Percentiles rank a stretch among this genome's conserved stretches.
These are phyloP conservation scores for Starmerella etchellsii DNA, from an alignment of 805 yeast species.

Conservation along the genomic window DNA sequence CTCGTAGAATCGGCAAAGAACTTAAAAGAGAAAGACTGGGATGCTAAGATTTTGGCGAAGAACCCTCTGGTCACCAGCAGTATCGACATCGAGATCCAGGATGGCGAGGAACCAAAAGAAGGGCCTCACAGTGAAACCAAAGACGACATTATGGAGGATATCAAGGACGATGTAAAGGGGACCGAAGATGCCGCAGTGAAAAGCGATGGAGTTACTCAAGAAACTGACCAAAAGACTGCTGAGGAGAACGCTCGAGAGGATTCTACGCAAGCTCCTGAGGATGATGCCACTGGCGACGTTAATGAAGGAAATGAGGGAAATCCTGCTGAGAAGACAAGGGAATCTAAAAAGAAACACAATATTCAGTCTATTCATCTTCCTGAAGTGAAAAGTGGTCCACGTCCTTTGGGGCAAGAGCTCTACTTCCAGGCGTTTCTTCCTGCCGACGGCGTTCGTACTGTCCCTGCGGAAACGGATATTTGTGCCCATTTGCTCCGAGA, in stretches of 20 bases:
- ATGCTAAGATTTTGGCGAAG: slow-evolving; percentile 16
- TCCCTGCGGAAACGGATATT: slow-evolving; percentile 40
- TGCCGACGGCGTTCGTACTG: slow-evolving; percentile 46
- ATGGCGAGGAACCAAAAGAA: neutral
- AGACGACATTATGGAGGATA: slow-evolving; percentile 2
- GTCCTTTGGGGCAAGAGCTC: slow-evolving; percentile 4
- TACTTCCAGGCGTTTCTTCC: slow-evolving; percentile 18
- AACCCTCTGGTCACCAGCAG: slow-evolving; percentile 3
- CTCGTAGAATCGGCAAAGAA: slow-evolving; percentile 17
- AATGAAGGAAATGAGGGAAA: neutral
- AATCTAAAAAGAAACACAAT: slow-evolving; percentile 12
- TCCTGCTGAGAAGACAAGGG: neutral
- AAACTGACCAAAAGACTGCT: neutral
- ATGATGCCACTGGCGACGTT: neutral
- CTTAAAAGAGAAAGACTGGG: slow-evolving; percentile 20
- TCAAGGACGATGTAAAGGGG: neutral
- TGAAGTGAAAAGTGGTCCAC: neutral
- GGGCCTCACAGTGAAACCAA: neutral
- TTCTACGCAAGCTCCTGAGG: neutral
- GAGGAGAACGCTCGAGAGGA: neutral
- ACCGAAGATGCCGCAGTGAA: neutral
- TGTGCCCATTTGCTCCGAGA: slow-evolving; percentile 61
- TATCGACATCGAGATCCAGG: neutral
- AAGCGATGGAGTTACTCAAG: neutral
- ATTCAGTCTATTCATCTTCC: slow-evolving; percentile 29